Base-by-base conservation (phyloP, 1,284 basidiomycete genomes). In the Sporisorium scitamineum region DNA sequence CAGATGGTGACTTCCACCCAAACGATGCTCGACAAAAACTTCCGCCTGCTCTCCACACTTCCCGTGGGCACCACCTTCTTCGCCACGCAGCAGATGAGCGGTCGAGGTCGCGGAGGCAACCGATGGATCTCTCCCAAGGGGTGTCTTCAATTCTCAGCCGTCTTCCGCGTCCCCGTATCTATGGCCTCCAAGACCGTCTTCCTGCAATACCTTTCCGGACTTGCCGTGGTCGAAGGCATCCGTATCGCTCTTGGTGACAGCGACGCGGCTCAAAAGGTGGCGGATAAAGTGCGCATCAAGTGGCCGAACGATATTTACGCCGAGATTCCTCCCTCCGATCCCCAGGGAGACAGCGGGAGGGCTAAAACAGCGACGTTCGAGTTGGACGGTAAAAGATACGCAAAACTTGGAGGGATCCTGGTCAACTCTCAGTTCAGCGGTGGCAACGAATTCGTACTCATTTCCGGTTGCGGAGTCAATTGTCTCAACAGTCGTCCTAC, bases 281-380 rank as follows among this genome's bases (percentile, higher is more conserved):
- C 88, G 5, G 89, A 96, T 5, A 89, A 91, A 52, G 61, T 85
- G 0, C 57, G 80, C 5, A 88, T 99, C 59, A 99, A 99, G 86
- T 99, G 97, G 97, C 96, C 96, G 13, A 99, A 99, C 82, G 96
- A 99, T 83, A 88, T 99, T 8, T 99, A 98, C 82, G 92, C 91
- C 2, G 88, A 90, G 39, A 86, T 90, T n/a, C 66, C 73, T 1
- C 22, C 58, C 13, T 87, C 87, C 2, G 80, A 87, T 37, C 80
- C 81, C 10, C 87, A 87, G 9, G 87, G 87, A 8, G 47, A 41
- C 2, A 51, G 53, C n/a, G 87, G 86, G 8, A 24, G 73, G 16
- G 64, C 73, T 16, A 70, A 70, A 51, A 84, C 88, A 73, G 89
- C 88, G 78, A 91, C 71, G 3, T 74, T 70, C 57, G 73, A 51